A percentile compares a stretch with the other conserved stretches of the same genome.
These are phyloP conservation scores for Geoglossum cookeanum DNA, from an alignment of 2,329 filamentous ascomycete genomes.

Conservation along the genomic window DNA sequence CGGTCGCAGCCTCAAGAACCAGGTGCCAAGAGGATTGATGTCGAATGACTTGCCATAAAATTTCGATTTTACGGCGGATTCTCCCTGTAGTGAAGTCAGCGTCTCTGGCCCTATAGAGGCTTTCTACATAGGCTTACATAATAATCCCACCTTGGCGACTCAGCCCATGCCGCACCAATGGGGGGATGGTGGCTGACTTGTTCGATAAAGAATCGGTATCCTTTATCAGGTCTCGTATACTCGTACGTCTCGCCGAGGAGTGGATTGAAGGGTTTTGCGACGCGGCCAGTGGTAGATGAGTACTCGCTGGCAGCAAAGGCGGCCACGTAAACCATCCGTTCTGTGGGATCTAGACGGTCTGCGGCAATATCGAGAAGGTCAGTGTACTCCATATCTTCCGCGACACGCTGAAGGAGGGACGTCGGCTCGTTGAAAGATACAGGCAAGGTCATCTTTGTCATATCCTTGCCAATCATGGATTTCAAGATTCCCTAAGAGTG, in stretches of 20 bases:
- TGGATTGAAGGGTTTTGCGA: conserved; percentile 96
- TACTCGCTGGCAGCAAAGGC: conserved; percentile 95
- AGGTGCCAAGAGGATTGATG: conserved; percentile 87
- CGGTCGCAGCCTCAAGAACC: conserved; percentile 78
- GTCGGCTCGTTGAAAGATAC: conserved; percentile 98
- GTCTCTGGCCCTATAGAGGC: background rate
- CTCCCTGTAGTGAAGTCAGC: conserved; percentile 37
- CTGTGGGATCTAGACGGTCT: conserved; percentile 67
- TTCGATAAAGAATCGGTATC: conserved; percentile 95
- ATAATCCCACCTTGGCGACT: conserved; percentile 89
- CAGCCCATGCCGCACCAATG: conserved; percentile 80
- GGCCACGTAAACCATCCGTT: conserved; percentile 84
- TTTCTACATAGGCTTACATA: conserved; percentile 29
- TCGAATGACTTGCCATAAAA: conserved; percentile 98
- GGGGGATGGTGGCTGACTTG: conserved; percentile 97
- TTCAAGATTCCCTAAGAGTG: conserved; percentile 65
- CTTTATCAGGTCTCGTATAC: conserved; percentile 87
- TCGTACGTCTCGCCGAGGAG: conserved; percentile 93
- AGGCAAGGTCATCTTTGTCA: conserved; percentile 98
- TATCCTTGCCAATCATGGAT: conserved; percentile 99
- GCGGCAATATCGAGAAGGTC: conserved; percentile 80
- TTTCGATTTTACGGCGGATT: conserved; percentile 86
- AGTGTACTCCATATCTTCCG: conserved; percentile 95
- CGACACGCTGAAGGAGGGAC: conserved; percentile 80
- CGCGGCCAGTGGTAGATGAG: conserved; percentile 86